These are phyloP conservation scores for Oryza glaberrima DNA, from an alignment of 176 grass and related monocot genomes.

Conservation along the genomic window DNA sequence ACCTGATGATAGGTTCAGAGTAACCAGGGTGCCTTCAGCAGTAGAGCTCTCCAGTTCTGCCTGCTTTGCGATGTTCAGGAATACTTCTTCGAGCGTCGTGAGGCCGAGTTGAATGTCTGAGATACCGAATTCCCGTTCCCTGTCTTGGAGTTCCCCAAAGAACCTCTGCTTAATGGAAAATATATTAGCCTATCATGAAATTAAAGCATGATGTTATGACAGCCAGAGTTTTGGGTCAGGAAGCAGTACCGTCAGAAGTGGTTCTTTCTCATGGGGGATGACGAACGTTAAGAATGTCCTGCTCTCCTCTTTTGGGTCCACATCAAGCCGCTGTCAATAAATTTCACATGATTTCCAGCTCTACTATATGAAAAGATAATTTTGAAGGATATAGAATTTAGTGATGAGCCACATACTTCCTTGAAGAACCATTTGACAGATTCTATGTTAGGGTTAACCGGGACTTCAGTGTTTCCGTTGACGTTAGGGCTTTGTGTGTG, in stretches of 20 bases:
- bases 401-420: constrained; percentile 56
- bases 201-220: background rate
- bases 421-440: constrained; percentile 84
- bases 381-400: constrained; percentile 13
- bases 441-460: constrained; percentile 58
- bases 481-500: constrained; percentile 52
- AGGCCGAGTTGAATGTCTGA: constrained; percentile 94
- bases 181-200: constrained; percentile 7
- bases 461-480: constrained; percentile 18
- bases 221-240: constrained; percentile 24
- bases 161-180: constrained; percentile 63
- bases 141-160: constrained; percentile 86
- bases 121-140: constrained; percentile 82
- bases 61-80: constrained; percentile 91
- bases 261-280: constrained; percentile 84
- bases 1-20: constrained; percentile 72
- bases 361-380: constrained; percentile 5
- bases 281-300: constrained; percentile 90
- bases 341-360: constrained; percentile 21
- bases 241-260: constrained; percentile 73
- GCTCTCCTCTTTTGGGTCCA: constrained; percentile 85
- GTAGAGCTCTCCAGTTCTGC: constrained; percentile 86
- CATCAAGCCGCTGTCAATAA: constrained; percentile 56
- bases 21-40: constrained; percentile 76
- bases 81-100: constrained; percentile 94